phyloP scores from a whole-genome alignment of 495 filamentous ascomycete species.

The Eremomyces bilateralis region DNA sequence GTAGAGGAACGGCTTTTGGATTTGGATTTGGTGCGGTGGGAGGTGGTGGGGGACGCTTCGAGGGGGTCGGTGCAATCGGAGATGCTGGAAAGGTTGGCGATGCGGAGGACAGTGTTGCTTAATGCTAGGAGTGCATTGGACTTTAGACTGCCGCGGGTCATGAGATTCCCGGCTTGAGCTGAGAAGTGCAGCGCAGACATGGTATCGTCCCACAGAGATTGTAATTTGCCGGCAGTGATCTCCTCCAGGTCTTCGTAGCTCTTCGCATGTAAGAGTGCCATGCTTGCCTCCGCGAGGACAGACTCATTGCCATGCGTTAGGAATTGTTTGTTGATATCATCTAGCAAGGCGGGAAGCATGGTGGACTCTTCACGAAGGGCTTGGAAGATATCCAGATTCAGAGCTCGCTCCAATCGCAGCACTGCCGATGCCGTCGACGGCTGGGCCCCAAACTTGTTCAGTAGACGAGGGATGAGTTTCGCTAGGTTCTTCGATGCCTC shows the following conservation, averaged over 20 bases:
- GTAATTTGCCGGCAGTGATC: conserved; percentile 54
- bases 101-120: conserved; percentile 58
- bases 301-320: conserved; percentile 66
- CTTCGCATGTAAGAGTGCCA: conserved; percentile 65
- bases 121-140: conserved; percentile 41
- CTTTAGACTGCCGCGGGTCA: conserved; percentile 36
- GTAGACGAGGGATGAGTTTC: conserved; percentile 53
- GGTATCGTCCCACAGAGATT: conserved; percentile 66
- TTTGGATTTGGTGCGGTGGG: conserved; percentile 16
- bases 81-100: conserved; percentile 64
- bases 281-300: conserved; percentile 66
- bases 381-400: conserved; percentile 75
- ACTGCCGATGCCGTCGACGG: conserved; percentile 69
- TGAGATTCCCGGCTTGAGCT: conserved; percentile 41
- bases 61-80: conserved; percentile 52
- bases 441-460: conserved; percentile 83
- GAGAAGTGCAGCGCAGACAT: conserved; percentile 46
- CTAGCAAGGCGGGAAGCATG: conserved; percentile 59
- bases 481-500: conserved; percentile 54
- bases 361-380: conserved; percentile 71
- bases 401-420: conserved; percentile 62
- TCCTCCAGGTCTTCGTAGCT: conserved; percentile 75
- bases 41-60: conserved; percentile 32
- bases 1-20: conserved; percentile 1
- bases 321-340: conserved; percentile 88